phyloP scores from a whole-genome alignment of 2,329 filamentous ascomycete species.

The Ascochyta fabae region DNA sequence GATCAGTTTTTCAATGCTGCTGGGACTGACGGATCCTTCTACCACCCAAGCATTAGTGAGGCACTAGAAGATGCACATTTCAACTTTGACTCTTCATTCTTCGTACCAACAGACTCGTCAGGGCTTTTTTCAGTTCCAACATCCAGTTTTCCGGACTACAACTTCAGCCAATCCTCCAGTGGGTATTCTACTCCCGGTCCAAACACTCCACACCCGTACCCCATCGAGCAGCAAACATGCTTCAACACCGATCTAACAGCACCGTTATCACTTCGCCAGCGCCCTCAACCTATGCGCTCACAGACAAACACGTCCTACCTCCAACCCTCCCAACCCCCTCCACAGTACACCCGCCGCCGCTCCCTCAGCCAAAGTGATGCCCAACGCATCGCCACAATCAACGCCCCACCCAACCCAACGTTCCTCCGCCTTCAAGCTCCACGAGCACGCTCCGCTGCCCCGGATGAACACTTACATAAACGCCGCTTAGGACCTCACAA shows the following conservation, averaged over 20 bases:
- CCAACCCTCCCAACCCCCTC: conserved; percentile 8
- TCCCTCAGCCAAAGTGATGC: conserved; percentile 38
- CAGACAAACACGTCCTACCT: conserved; percentile 12
- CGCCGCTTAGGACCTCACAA: neutral
- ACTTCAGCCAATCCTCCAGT: conserved; percentile 10
- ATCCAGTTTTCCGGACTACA: conserved; percentile 20
- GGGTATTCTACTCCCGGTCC: conserved; percentile 20
- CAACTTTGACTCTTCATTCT: neutral
- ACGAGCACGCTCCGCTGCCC: conserved; percentile 9
- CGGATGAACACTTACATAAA: conserved; percentile 12
- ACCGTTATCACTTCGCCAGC: neutral
- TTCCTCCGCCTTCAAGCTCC: conserved; percentile 34
- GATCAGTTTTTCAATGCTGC: conserved; percentile 19
- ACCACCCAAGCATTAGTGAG: conserved; percentile 15
- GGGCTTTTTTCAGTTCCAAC: conserved; percentile 18
- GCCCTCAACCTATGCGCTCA: conserved; percentile 12
- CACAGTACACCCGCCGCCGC: conserved; percentile 30
- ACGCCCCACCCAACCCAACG: conserved; percentile 22
- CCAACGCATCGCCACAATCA: conserved; percentile 15
- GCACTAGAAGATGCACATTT: conserved; percentile 16
- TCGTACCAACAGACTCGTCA: conserved; percentile 1
- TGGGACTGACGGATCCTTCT: conserved; percentile 1
- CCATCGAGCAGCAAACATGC: conserved; percentile 21
- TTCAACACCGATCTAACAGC: neutral
- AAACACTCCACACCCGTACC: conserved; percentile 26